phyloP scores from a whole-genome alignment of 441 rosid species.

The Pelargonium citronellum region DNA sequence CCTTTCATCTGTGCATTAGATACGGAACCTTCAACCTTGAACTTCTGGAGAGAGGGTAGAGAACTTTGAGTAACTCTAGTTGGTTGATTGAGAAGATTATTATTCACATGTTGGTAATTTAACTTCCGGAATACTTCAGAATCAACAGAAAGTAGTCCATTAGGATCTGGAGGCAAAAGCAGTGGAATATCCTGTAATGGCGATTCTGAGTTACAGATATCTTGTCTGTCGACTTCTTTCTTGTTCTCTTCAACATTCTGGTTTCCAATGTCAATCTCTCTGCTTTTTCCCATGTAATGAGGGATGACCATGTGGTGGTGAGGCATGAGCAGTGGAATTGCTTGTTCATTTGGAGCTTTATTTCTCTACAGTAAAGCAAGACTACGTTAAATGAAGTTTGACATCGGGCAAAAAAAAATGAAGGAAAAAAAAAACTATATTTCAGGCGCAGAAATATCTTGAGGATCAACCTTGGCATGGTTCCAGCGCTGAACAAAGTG shows the following conservation, averaged over 20 bases:
- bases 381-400: not conserved
- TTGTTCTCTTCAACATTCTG: conserved; percentile 37
- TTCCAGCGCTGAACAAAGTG: conserved; percentile 99
- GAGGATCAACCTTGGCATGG: conserved; percentile 75
- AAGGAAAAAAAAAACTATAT: not conserved
- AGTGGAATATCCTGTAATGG: conserved; percentile 86
- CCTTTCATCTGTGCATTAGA: conserved; percentile 22
- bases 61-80: conserved; percentile 37
- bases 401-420: not conserved
- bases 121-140: conserved; percentile 37
- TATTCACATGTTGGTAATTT: conserved; percentile 30
- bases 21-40: conserved; percentile 32
- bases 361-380: conserved; percentile 52
- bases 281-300: conserved; percentile 77
- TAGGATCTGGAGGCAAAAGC: conserved; percentile 80
- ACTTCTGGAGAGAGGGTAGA: conserved; percentile 49
- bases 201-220: conserved; percentile 71
- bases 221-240: conserved; percentile 50
- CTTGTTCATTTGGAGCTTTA: conserved; percentile 91
- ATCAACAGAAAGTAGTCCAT: conserved; percentile 37
- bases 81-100: conserved; percentile 5
- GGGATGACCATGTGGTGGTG: conserved; percentile 99
- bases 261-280: conserved; percentile 39
- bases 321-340: conserved; percentile 95
- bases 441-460: conserved; percentile 19